Evolutionary conservation across 2,329 filamentous ascomycete genomes (phyloP).

Genomic region (Penicillium italicum): DNA sequence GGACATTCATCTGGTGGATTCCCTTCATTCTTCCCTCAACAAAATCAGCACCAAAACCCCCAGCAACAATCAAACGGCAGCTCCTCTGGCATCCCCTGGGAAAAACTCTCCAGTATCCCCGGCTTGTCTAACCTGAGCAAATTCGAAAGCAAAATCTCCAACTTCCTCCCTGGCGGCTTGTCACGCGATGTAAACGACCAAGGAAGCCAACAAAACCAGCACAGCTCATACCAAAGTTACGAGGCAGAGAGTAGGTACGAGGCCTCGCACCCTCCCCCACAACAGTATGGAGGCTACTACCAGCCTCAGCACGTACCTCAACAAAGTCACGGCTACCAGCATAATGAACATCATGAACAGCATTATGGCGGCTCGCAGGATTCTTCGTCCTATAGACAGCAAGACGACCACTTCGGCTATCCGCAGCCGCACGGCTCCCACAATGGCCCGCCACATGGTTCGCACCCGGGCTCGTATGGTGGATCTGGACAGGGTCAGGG

Average conservation of each 20-base stretch:
- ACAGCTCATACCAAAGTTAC: neutral
- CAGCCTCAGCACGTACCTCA: neutral
- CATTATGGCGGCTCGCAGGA: neutral
- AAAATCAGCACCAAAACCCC: constrained; percentile 1
- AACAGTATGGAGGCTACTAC: neutral
- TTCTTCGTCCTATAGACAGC: neutral
- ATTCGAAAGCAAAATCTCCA: constrained; percentile 31
- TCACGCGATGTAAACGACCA: neutral
- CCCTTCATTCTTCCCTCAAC: constrained; percentile 21
- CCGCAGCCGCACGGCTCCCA: neutral
- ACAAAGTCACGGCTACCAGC: neutral
- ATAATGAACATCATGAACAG: neutral
- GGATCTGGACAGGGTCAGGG: neutral
- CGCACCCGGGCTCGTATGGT: neutral
- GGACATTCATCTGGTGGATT: constrained; percentile 15
- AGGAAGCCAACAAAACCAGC: neutral
- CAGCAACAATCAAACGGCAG: constrained; percentile 19
- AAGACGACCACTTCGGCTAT: neutral
- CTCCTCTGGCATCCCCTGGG: constrained; percentile 23
- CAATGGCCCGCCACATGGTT: neutral
- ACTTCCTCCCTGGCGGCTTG: constrained; percentile 28
- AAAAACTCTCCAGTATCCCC: constrained; percentile 24
- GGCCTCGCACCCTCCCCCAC: neutral
- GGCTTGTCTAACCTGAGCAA: constrained; percentile 40
- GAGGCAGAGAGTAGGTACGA: neutral